Conservation (phyloP, 768 basidiomycete species). For the Rickenella mellea region DNA sequence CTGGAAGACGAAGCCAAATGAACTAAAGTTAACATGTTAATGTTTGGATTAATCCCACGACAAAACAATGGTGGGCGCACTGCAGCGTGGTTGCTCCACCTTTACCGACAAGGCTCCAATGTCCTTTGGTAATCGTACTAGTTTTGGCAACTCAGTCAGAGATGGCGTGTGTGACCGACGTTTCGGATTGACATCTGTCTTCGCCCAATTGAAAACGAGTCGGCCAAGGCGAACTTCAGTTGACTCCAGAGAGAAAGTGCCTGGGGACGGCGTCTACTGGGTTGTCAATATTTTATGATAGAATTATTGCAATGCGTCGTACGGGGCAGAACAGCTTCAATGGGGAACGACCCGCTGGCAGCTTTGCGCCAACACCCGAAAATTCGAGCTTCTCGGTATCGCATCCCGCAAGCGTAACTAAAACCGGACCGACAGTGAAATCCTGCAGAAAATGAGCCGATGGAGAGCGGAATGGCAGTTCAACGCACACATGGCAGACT, state of each 20-base stretch:
- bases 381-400: constrained; percentile 59
- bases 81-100: constrained; percentile 43
- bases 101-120: constrained; percentile 51
- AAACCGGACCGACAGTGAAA: constrained; percentile 53
- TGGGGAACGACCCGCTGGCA: constrained; percentile 51
- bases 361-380: constrained; percentile 24
- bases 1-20: constrained; percentile 51
- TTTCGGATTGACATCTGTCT: constrained; percentile 14
- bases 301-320: constrained; percentile 19
- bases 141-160: constrained; percentile 21
- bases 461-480: neutral
- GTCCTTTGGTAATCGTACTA: constrained; percentile 60
- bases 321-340: constrained; percentile 67
- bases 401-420: constrained; percentile 48
- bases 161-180: constrained; percentile 31
- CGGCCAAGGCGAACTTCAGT: constrained; percentile 58
- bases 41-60: no score
- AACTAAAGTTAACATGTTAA: constrained; percentile 29
- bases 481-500: constrained; percentile 63
- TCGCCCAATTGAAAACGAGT: constrained; percentile 54
- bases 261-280: constrained; percentile 56
- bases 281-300: constrained; percentile 3
- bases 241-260: constrained; percentile 57
- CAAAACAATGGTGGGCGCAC: no score
- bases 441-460: constrained; percentile 27